Base-by-base conservation (phyloP, 1,139 yeast species). In the Casaregolazyma suthepensis region DNA sequence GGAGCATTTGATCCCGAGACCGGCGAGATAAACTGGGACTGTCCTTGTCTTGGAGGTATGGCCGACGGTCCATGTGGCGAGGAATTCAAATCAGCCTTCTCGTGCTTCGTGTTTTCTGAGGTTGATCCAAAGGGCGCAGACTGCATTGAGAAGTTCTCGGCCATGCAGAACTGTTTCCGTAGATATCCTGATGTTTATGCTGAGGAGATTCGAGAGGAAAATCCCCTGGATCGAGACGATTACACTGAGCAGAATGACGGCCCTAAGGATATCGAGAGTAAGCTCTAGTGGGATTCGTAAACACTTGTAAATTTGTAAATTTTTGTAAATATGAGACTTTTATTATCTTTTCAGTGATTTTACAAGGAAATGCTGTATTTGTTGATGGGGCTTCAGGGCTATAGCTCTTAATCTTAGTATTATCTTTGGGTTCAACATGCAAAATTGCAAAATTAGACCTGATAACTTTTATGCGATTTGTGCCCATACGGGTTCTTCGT, bases 21-120 rank as follows among this genome's bases (percentile, higher is more conserved):
- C 5, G 99, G 99, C 43, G 99, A 93, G 71, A 94, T 94, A 72
- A 93, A 94, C 81, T 94, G 99, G 99, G 99, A 94, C 68, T 94
- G 99, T 71, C 97, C 99, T n/a, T 94, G 99, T 73, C 77, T 94
- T 56, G 99, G 99, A 44, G 99, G 99, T 51, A 93, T 93, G 98
- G 98, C 99, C 45, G 79, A 90, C 60, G 99, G 99, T 0, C 97
- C 99, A 56, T 91, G 99, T 73, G 99, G 99, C 54, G 96, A 88
- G 68, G 97, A 93, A 73, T 93, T 91, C 77, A 91, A 93, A 75
- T 93, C 82, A 55, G 98, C 99, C 0, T 94, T 94, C 69, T 80
- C 96, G 9, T 94, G 99, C 71, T 94, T 94, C 67, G 93, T 94
- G 43, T 91, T 87, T 76, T 90, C 98, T 12, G 90, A 86, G 67